Evolutionary conservation across 768 basidiomycete genomes (phyloP), one percentile per base, ranked within the genome.

Genomic region (Collybia sordida): DNA sequence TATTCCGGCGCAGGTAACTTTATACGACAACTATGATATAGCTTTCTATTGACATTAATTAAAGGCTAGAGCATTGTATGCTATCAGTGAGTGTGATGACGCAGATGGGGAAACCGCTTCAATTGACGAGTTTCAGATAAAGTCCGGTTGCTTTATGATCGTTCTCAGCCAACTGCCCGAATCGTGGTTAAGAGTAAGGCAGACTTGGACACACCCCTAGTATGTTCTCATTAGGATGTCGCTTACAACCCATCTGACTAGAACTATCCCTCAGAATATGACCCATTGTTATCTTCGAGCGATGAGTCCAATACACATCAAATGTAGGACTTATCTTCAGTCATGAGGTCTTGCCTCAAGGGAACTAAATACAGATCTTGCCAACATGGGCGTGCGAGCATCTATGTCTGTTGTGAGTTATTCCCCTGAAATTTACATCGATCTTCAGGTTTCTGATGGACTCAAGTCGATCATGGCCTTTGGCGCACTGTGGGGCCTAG

Each of bases 231-330:
- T 3, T 6, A 40, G n/a, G 39, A 23, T 28, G 28, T 15, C n/a
- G 9, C 22, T 39, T 23, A 15, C 15, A 23, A 25, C 7, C 17
- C 39, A 6, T 37, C 31, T 22, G 1, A 25, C 34, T 14, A n/a
- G 36, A 37, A 23, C 9, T 15, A 39, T 37, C 9, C 14, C 14
- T 38, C 37, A 87, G 79, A 82, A 92, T 59, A 90, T 92, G 88
- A 90, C 90, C 0, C 86, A 92, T 64, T 88, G 83, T 49, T 89
- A 86, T 56, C 70, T 92, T 7, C 80, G 90, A n/a, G 88, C 89
- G 0, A 91, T 93, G 89, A 87, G 85, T 55, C 90, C 90, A 4
- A 90, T 93, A 42, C 90, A 92, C 60, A 67, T 90, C 52, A 83
- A 90, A 68, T 92, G 85, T 86, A 53, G 24, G 9, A 43, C 15